phyloP scores from a whole-genome alignment of 805 yeast genomes.

The Saccharomycopsis amapae region DNA sequence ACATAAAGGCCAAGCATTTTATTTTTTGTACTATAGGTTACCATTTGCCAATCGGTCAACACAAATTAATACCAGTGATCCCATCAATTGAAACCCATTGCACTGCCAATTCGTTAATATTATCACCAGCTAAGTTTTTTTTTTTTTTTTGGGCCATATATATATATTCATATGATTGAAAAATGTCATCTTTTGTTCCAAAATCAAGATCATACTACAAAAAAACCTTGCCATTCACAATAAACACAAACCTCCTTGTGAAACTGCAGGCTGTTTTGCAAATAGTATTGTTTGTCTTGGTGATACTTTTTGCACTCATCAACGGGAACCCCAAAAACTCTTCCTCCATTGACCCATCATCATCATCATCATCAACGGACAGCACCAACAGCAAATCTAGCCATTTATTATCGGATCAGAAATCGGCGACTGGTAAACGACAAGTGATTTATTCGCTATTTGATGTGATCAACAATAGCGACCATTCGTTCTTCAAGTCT shows the following conservation, averaged over 20 bases:
- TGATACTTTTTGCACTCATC: constrained; percentile 2
- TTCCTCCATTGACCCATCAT: background rate
- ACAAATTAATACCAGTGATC: too few species aligned
- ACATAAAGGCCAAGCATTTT: too few species aligned
- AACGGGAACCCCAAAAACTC: constrained; percentile 1
- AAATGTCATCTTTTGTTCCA: constrained; percentile 5
- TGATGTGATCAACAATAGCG: constrained; percentile 17
- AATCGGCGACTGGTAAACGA: constrained; percentile 9
- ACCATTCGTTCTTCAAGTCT: constrained; percentile 12
- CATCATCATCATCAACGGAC: background rate
- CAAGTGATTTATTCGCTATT: constrained; percentile 16
- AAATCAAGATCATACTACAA: constrained; percentile 6
- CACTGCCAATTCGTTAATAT: too few species aligned
- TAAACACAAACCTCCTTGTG: constrained; percentile 6
- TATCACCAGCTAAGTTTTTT: too few species aligned
- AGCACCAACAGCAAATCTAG: background rate
- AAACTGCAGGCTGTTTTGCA: constrained; percentile 4
- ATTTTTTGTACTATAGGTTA: too few species aligned
- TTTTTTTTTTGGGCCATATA: too few species aligned
- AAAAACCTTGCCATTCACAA: constrained; percentile 1
- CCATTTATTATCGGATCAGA: background rate
- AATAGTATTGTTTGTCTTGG: constrained; percentile 3
- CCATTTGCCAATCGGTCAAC: too few species aligned
- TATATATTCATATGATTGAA: too few species aligned
- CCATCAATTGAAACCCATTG: too few species aligned